These are phyloP conservation scores for Phialophora expanda DNA, from an alignment of 2,329 filamentous ascomycete species.

Conservation along the genomic window DNA sequence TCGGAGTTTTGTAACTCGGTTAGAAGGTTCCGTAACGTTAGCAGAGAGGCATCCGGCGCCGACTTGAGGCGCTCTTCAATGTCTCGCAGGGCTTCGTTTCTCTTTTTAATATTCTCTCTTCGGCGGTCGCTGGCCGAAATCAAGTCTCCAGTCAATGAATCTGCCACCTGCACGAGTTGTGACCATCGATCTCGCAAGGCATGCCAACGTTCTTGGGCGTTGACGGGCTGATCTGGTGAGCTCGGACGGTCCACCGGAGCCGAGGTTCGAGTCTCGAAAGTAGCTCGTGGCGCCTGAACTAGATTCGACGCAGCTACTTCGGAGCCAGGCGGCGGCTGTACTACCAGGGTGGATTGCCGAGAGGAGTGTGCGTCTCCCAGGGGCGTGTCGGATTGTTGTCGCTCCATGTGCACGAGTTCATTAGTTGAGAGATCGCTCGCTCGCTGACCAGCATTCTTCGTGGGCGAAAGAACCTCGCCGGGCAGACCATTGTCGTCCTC, in stretches of 20 bases:
- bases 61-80: neutral
- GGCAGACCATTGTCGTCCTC: neutral
- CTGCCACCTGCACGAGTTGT: constrained; percentile 2
- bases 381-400: neutral
- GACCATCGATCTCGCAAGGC: constrained; percentile 10
- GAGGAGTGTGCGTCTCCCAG: neutral
- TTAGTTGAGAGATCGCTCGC: neutral
- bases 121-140: neutral
- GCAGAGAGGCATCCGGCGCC: neutral
- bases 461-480: neutral
- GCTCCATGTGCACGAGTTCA: neutral
- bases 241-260: neutral
- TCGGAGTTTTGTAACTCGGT: constrained; percentile 6
- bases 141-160: neutral
- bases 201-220: neutral
- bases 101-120: neutral
- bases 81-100: neutral
- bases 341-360: neutral
- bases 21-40: constrained; percentile 1
- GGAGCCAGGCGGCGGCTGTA: neutral
- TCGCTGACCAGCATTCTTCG: neutral
- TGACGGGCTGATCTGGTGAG: neutral
- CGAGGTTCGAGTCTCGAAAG: neutral
- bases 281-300: neutral
- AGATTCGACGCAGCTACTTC: neutral